Conservation (phyloP, 2,329 filamentous ascomycete species). For the Sporothrix protearum region DNA sequence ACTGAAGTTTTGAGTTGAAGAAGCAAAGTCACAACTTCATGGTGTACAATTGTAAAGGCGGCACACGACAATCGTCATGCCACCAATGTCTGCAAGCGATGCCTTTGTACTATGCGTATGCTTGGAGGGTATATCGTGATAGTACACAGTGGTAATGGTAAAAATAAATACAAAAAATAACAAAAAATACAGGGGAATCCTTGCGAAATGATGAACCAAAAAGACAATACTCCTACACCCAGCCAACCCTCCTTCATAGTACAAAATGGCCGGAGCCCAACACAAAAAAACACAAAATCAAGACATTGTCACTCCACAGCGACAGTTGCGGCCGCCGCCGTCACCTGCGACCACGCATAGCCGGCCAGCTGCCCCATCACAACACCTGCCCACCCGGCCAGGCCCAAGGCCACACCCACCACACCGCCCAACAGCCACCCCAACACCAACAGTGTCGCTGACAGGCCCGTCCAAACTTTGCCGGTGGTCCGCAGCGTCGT, state of each 20-base stretch:
- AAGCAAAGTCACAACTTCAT: background rate
- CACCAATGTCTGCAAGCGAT: background rate
- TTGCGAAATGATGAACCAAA: background rate
- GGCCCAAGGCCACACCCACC: slow-evolving; percentile 18
- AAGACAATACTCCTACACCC: background rate
- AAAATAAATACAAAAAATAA: no score
- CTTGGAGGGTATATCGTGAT: background rate
- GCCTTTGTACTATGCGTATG: background rate
- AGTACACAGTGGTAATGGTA: background rate
- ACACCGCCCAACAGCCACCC: slow-evolving; percentile 23
- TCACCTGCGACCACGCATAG: slow-evolving; percentile 11
- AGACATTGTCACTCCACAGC: background rate
- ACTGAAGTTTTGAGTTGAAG: background rate
- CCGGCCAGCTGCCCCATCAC: slow-evolving; percentile 15
- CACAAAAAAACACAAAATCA: background rate
- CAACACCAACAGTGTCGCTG: slow-evolving; percentile 22
- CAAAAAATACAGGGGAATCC: slow-evolving; percentile 11
- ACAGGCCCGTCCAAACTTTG: slow-evolving; percentile 21
- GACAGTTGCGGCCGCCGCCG: background rate
- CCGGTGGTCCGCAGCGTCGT: slow-evolving; percentile 14
- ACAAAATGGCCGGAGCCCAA: background rate
- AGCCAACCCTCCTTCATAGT: background rate
- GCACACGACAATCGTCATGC: background rate
- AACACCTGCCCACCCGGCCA: slow-evolving; percentile 21
- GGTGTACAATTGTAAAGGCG: slow-evolving; percentile 1